Evolutionary conservation across 139 green algal species (phyloP), one percentile per base, ranked within the genome.

Genomic region (Chlorella sp.): DNA sequence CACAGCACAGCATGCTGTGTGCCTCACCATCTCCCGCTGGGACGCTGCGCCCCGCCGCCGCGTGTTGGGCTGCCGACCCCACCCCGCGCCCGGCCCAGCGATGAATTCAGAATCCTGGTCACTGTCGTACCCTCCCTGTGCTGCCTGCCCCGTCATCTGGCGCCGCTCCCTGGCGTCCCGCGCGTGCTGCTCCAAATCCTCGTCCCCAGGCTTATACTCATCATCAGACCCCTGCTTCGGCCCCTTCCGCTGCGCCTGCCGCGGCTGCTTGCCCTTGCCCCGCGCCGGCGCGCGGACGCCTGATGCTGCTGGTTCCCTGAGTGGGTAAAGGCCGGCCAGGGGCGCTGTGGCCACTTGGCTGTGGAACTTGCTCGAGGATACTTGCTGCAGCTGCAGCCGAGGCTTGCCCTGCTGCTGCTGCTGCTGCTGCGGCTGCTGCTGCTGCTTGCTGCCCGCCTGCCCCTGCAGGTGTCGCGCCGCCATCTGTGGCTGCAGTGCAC

Each of bases 241-340:
- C 68, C 36, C 40, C 78, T 60, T 21, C 39, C 57, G 28, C 18
- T 26, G 36, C 57, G 57, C 42, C 32, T 53, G n/a, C 32, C 36
- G 32, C 83, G 24, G 40, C 83, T 87, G 83, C 83, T 78, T 78
- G 61, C 83, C 83, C 61, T 78, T 79, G 36, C 83, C 68, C 39
- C 84, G 84, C 9, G 21, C 32, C 28, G 39, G 68, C 21, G 18
- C n/a, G 4, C 68, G 84, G 2, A 14, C 84, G 0, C n/a, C 34
- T 0, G 48, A 42, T 85, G 80, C 80, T 11, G 53, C 71, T 40
- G 71, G 3, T 9, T 15, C 71, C 7, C 48, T 57, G 48, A 57
- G 48, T 57, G 48, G 48, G 7, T 16, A 9, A 5, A 57, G 48
- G 9, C n/a, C n/a, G n/a, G 48, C 48, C 7, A 57, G 48, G 48